Conservation (phyloP, 495 filamentous ascomycete species). For the Annulohypoxylon bovei region DNA sequence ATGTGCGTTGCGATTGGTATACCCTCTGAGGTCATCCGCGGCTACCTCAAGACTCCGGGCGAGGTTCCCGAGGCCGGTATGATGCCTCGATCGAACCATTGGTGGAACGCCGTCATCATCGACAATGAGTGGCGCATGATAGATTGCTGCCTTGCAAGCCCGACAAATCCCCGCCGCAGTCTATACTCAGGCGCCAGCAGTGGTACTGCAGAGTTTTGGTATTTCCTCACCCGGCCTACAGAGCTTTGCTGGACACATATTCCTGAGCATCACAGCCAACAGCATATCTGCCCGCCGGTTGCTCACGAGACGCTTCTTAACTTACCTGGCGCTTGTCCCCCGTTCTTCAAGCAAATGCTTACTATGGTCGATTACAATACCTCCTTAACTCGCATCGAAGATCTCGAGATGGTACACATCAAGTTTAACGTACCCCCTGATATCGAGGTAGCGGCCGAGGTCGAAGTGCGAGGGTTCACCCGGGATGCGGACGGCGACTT, state of each 20-base stretch:
- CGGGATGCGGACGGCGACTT: conserved; percentile 88
- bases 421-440: conserved; percentile 86
- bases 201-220: conserved; percentile 83
- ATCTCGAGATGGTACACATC: conserved; percentile 90
- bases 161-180: conserved; percentile 82
- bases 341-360: conserved; percentile 83
- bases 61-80: conserved; percentile 80
- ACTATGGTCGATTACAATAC: conserved; percentile 92
- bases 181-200: conserved; percentile 77
- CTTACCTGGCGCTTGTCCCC: conserved; percentile 83
- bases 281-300: conserved; percentile 91
- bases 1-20: conserved; percentile 95
- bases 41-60: conserved; percentile 90
- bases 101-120: conserved; percentile 96
- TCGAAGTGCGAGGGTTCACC: conserved; percentile 82
- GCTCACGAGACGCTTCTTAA: conserved; percentile 83
- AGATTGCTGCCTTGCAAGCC: conserved; percentile 91
- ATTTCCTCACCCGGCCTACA: conserved; percentile 85
- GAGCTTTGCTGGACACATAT: conserved; percentile 97
- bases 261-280: conserved; percentile 81
- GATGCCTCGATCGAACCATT: conserved; percentile 87
- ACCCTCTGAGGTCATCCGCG: conserved; percentile 82
- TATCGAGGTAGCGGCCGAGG: conserved; percentile 92
- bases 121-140: conserved; percentile 97
- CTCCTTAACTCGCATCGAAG: conserved; percentile 83